Base-by-base conservation (phyloP, 2,329 filamentous ascomycete genomes). In the Beauveria bassiana region DNA sequence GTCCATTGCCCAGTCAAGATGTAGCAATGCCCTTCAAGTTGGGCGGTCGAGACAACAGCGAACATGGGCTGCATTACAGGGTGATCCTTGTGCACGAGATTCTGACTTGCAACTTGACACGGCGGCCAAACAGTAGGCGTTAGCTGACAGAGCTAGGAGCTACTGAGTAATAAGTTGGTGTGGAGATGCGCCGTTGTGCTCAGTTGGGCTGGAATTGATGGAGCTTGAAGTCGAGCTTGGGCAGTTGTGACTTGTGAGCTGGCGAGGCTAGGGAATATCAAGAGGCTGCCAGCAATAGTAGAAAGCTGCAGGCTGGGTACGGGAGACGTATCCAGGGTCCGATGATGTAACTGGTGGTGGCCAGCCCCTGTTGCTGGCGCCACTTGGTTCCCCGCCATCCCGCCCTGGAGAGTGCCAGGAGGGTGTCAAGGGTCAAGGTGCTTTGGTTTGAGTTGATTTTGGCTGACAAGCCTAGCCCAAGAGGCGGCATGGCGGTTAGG, bases 271-370 rank as follows among this genome's bases (percentile, higher is more conserved):
- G 43, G 40, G 55, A 18, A 31, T n/a, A 31, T 55, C 24, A 9
- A 46, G 43, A 47, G 54, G n/a, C 26, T 38, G 20, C 26, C 26
- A 31, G 42, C 24, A 8, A 46, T 42, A 43, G 20, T 46, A 46
- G 45, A 46, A 20, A 20, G n/a, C 45, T 22, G n/a, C n/a, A 43
- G 18, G 18, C 18, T 20, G 42, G 42, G 42, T 31, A 22, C 22
- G 38, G 46, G 42, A 40, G n/a, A 47, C 43, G 26, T 28, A 57
- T 58, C 55, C 22, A 58, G 55, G 55, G 55, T 58, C 55, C 45
- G 55, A 58, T 58, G 55, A 58, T 58, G 55, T 58, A 38, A 50
- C 10, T 42, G 31, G 22, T 31, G 31, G 34, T 50, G 45, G 45
- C 9, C 22, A 22, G 22, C 34, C 55, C 45, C 45, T 58, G 34